Base-by-base conservation (phyloP, 805 yeast genomes). In the Nakazawaea ishiwadae region DNA sequence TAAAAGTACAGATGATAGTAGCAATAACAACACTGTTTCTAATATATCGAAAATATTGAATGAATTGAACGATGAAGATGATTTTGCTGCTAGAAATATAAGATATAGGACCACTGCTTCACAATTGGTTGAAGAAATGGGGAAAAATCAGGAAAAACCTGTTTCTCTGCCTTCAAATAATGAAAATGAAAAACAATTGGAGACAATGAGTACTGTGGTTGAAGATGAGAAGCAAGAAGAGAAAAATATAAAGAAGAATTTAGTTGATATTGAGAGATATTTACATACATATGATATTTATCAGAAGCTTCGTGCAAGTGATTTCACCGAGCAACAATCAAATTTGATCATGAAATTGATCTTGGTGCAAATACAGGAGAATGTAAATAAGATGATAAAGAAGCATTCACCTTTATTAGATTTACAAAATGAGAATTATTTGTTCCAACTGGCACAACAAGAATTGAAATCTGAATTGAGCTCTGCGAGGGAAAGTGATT, bases 371-470 rank as follows among this genome's bases (percentile, higher is more conserved):
- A 44, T 70, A 26, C 55, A 56, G 51, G 65, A 51, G 49, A 65
- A 51, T 44, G 62, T 80, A 20, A 66, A 69, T 24, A 66, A 71
- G 56, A 61, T 81, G 27, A 66, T 70, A 35, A 57, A 62, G 4
- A 67, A 66, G 44, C 77, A 73, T 55, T 62, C 75, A 4, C 79
- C 75, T 17, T 62, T 62, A 20, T 77, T 79, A 47, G 96, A 88
- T 50, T 63, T 88, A 12, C 96, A 90, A 48, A 91, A 90, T 53
- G 96, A 91, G 52, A 74, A 78, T 17, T 93, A 91, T 55, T 63
- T 93, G 11, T 90, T 88, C 58, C 91, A 89, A 56, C 95, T 96
- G 24, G 96, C 96, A 0, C 87, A 87, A 47, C 82, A 90, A 41
- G 98, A 91, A 58, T 62, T 91, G 28, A 63, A 83, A 37, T 86